Conservation (phyloP, 306 rosid genomes). For the Quercus rubra region DNA sequence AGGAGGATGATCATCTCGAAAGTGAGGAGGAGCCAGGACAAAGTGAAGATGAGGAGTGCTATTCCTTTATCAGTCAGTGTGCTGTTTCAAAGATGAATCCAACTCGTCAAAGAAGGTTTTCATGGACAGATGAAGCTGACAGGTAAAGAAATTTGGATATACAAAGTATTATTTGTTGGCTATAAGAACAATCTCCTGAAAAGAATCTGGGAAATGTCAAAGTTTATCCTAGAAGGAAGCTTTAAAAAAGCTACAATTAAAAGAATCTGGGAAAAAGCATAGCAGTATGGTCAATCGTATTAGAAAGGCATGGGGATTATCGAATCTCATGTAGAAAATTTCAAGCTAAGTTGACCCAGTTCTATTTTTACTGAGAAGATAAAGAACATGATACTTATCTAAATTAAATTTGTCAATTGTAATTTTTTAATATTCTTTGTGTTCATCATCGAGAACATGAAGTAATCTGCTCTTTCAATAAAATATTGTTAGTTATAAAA, state of each 20-base stretch:
- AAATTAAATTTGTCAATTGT: not conserved
- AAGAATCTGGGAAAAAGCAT: not conserved
- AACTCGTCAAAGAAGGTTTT: constrained; percentile 64
- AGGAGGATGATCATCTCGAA: constrained; percentile 40
- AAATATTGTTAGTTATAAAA: too few relatives aligned
- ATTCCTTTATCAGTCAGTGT: constrained; percentile 40
- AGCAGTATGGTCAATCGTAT: not conserved
- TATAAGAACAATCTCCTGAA: not conserved
- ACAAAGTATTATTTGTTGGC: not conserved
- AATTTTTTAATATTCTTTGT: too few relatives aligned
- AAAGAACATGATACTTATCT: not conserved
- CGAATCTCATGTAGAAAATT: constrained; percentile 8
- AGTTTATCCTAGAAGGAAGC: too few relatives aligned
- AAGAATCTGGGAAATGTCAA: too few relatives aligned
- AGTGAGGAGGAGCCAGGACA: constrained; percentile 37
- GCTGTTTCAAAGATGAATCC: constrained; percentile 53
- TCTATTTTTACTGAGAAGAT: not conserved
- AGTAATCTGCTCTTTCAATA: too few relatives aligned
- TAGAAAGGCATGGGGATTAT: not conserved
- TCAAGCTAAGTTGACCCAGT: constrained; percentile 18
- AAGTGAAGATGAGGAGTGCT: constrained; percentile 34
- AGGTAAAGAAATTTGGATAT: constrained; percentile 46
- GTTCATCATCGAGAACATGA: too few relatives aligned
- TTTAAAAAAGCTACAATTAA: too few relatives aligned
- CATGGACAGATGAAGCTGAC: constrained; percentile 86